phyloP scores from a whole-genome alignment of 129 eudicot species.

The Arctium minus region DNA sequence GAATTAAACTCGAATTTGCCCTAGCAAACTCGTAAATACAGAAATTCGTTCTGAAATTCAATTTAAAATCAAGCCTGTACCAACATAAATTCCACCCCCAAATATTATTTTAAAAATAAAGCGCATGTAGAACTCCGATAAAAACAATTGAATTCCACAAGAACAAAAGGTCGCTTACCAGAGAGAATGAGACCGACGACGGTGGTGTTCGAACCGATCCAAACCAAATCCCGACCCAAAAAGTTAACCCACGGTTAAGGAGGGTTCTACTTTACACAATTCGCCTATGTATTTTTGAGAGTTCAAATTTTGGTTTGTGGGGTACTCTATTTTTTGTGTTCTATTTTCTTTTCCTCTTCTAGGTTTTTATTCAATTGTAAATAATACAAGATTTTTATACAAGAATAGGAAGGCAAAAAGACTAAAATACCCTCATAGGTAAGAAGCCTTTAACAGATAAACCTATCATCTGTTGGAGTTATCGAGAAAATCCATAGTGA shows the following conservation, averaged over 20 bases:
- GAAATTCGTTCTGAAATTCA: conserved; percentile 1
- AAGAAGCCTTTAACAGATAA: not conserved
- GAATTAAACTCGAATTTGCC: conserved; percentile 2
- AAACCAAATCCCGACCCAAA: conserved; percentile 15
- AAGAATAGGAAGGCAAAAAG: not conserved
- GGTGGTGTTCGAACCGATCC: conserved; percentile 4
- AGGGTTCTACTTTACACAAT: not conserved
- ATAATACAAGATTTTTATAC: not conserved
- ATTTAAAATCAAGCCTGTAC: not conserved
- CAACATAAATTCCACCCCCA: not conserved
- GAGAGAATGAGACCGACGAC: conserved; percentile 3
- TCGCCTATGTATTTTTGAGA: not conserved
- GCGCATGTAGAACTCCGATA: conserved; percentile 8
- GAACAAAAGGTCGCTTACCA: conserved; percentile 19
- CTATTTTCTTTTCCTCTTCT: not conserved
- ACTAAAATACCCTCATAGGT: not conserved
- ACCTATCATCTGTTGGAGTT: not conserved
- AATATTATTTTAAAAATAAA: not conserved
- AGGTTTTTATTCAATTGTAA: not conserved
- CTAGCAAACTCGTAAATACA: conserved; percentile 2
- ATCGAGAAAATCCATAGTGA: not conserved
- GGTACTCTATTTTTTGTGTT: not conserved
- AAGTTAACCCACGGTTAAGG: conserved; percentile 17
- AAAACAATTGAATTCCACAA: not conserved
- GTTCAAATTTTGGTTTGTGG: not conserved